These are phyloP conservation scores for Diplosphaera chodatii DNA, from an alignment of 139 green algal species.

Conservation along the genomic window DNA sequence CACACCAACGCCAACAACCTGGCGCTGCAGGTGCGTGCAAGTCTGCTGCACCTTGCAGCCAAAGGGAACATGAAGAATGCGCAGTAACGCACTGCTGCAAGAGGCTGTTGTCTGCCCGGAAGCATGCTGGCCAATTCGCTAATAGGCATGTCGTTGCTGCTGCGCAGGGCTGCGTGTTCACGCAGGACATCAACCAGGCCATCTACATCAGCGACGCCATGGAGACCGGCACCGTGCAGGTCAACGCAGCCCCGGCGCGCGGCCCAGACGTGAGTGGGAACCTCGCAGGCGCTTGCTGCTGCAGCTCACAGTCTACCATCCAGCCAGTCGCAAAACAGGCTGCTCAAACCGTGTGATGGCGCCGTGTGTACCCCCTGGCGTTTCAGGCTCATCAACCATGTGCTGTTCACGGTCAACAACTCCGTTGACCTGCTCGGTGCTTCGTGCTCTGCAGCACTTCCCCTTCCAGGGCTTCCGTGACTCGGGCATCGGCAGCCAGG, in stretches of 20 bases:
- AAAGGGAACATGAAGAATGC: no score
- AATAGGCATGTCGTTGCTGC: no score
- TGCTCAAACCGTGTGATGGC: no score
- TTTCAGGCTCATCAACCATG: no score
- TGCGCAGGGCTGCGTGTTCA: conserved; percentile 92
- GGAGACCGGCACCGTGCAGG: conserved; percentile 91
- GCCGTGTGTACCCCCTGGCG: no score
- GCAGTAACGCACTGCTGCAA: no score
- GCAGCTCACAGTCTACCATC: no score
- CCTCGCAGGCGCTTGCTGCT: no score
- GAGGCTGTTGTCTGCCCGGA: no score
- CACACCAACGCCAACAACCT: conserved; percentile 83
- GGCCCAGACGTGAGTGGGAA: conserved; percentile 38
- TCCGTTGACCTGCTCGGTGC: not conserved
- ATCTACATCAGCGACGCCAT: conserved; percentile 85
- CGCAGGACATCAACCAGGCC: conserved; percentile 78
- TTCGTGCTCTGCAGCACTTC: conserved; percentile 18
- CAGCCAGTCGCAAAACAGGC: no score
- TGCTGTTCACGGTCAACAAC: no score
- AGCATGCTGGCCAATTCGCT: no score
- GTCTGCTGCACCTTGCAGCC: conserved; percentile 15
- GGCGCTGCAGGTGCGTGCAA: conserved; percentile 58
- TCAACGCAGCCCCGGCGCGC: conserved; percentile 84
- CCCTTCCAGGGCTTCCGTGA: conserved; percentile 77
- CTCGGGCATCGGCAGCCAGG: conserved; percentile 85